Conservation (phyloP, 805 yeast genomes). For the Saccharomycopsis fodiens region DNA sequence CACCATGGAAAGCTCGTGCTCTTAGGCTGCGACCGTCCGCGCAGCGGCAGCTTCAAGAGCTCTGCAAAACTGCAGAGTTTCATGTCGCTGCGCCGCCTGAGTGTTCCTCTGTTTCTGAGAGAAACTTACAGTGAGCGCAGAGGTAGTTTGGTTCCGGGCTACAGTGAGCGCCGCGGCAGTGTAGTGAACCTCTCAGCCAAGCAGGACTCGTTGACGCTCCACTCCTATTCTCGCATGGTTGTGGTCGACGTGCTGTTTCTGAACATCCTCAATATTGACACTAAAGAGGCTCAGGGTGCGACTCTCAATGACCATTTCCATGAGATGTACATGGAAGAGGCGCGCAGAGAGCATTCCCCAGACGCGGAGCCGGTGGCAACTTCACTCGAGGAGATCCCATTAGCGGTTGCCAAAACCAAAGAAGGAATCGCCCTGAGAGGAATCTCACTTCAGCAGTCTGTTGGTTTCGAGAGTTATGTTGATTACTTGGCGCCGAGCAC, state of each 20-base stretch:
- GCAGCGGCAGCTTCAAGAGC: background rate
- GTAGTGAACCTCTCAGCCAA: no score
- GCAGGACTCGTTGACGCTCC: no score
- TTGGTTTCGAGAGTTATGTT: conserved; percentile 59
- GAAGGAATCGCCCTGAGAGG: background rate
- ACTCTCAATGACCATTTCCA: conserved; percentile 2
- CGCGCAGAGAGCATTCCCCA: no score
- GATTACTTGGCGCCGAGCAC: conserved; percentile 68
- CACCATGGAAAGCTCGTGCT: conserved; percentile 68
- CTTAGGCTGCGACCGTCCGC: conserved; percentile 45
- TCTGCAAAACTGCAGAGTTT: background rate
- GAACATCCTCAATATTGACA: conserved; percentile 30
- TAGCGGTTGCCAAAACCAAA: background rate
- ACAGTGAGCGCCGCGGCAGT: no score
- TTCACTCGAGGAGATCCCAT: background rate
- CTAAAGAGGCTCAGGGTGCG: background rate
- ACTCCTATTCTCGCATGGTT: conserved; percentile 30
- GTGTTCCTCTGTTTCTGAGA: conserved; percentile 34
- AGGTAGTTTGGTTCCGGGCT: no score
- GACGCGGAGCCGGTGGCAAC: conserved; percentile 2
- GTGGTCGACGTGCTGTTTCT: conserved; percentile 50
- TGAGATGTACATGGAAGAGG: conserved; percentile 3
- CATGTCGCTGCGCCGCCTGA: conserved; percentile 23
- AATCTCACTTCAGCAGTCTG: background rate
- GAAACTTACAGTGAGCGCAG: no score